Evolutionary conservation across 106 monocot species (phyloP).

Genomic region (Dendrobium chrysotoxum): DNA sequence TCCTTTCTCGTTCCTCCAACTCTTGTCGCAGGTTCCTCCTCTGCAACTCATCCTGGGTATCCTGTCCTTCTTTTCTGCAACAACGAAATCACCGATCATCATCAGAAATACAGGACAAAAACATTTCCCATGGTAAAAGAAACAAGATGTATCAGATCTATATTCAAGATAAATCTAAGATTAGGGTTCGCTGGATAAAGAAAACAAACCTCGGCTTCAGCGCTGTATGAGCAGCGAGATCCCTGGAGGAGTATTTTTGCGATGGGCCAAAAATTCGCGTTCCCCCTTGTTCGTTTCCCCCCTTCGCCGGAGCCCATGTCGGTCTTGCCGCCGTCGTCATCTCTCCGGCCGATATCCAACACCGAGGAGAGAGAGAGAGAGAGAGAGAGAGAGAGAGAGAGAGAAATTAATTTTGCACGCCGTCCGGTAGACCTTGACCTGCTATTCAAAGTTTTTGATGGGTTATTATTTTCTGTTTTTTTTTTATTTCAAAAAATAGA

Average conservation of each 20-base stretch:
- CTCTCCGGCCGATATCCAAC: background rate
- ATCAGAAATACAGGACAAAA: background rate
- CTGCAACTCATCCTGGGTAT: constrained; percentile 85
- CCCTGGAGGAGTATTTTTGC: constrained; percentile 89
- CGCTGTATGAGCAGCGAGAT: constrained; percentile 83
- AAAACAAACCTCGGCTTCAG: constrained; percentile 77
- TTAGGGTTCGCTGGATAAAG: background rate
- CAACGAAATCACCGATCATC: background rate
- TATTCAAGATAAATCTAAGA: background rate
- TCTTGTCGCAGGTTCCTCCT: constrained; percentile 88
- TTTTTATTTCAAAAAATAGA: too few species aligned
- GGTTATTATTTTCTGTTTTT: too few species aligned
- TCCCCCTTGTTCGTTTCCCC: constrained; percentile 95
- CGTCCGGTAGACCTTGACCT: background rate
- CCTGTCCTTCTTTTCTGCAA: constrained; percentile 86
- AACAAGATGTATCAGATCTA: background rate
- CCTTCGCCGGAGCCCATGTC: constrained; percentile 98
- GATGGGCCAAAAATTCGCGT: constrained; percentile 96
- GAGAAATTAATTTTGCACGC: background rate
- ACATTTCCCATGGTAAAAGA: background rate
- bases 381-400: too few species aligned
- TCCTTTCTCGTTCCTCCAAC: constrained; percentile 82
- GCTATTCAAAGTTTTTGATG: background rate
- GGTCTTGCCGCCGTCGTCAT: constrained; percentile 98
- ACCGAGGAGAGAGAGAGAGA: too few species aligned